Evolutionary conservation across 352 stramenopile genomes (phyloP).

Genomic region (Globisporangium carolinianum): DNA sequence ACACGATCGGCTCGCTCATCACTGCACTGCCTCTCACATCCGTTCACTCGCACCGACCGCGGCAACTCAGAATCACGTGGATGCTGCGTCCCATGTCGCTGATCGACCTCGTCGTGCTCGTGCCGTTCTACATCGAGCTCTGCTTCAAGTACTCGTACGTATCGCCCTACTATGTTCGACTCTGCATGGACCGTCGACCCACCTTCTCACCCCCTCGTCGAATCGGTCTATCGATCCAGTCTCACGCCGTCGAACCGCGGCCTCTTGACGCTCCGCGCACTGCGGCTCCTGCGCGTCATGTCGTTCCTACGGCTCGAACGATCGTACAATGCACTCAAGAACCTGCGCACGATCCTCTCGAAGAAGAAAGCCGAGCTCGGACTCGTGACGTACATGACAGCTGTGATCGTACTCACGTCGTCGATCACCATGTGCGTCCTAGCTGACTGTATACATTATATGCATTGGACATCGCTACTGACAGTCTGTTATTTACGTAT

Average conservation of each 20-base stretch:
- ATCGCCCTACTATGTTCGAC: background rate
- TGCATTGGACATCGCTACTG: background rate
- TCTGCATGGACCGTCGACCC: background rate
- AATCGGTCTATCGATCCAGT: background rate
- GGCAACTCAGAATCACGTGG: slow-evolving; percentile 47
- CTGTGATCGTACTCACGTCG: slow-evolving; percentile 67
- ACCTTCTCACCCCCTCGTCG: background rate
- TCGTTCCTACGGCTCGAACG: slow-evolving; percentile 75
- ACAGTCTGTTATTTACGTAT: background rate
- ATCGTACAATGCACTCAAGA: slow-evolving; percentile 75
- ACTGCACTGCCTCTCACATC: background rate
- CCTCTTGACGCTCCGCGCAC: slow-evolving; percentile 56
- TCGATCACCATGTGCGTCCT: slow-evolving; percentile 74
- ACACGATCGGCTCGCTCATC: too few species aligned
- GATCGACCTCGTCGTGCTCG: slow-evolving; percentile 67
- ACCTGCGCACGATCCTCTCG: slow-evolving; percentile 63
- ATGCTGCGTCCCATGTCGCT: slow-evolving; percentile 75
- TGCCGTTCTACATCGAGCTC: slow-evolving; percentile 83
- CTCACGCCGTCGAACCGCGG: slow-evolving; percentile 22
- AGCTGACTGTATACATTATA: background rate
- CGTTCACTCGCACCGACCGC: too few species aligned
- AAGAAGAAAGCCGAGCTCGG: slow-evolving; percentile 71
- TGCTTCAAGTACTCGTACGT: slow-evolving; percentile 53
- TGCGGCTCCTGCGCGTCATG: slow-evolving; percentile 71
- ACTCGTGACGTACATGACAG: slow-evolving; percentile 76